These are phyloP conservation scores for Diaporthe destruens DNA, from an alignment of 2,329 filamentous ascomycete genomes.

Conservation along the genomic window DNA sequence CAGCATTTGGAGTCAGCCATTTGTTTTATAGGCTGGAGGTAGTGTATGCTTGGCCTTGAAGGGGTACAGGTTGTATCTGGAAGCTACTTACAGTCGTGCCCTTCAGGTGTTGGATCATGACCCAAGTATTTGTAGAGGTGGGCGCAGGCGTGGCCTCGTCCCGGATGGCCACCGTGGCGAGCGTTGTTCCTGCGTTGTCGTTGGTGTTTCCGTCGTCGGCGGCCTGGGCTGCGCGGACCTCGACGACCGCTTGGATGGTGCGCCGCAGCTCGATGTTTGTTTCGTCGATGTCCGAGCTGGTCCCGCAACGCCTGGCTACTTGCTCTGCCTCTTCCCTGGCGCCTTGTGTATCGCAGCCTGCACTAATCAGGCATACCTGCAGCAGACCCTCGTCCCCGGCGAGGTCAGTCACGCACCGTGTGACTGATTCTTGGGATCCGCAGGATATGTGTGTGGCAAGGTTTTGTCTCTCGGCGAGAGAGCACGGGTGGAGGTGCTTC, in stretches of 20 bases:
- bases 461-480: neutral
- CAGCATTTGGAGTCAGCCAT: no score
- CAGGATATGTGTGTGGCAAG: conserved; percentile 19
- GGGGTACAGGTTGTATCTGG: no score
- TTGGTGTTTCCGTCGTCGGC: conserved; percentile 44
- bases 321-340: conserved; percentile 10
- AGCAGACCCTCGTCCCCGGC: conserved; percentile 8
- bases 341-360: conserved; percentile 25
- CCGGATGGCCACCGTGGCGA: conserved; percentile 8
- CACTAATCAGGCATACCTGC: conserved; percentile 27
- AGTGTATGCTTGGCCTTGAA: no score
- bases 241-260: neutral
- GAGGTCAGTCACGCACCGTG: conserved; percentile 17
- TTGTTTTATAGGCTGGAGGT: no score
- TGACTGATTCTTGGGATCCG: conserved; percentile 18
- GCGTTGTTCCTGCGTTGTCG: conserved; percentile 16
- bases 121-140: conserved; percentile 37
- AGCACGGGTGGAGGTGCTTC: neutral
- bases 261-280: conserved; percentile 17
- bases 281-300: neutral
- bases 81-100: conserved; percentile 37
- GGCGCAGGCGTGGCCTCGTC: conserved; percentile 38
- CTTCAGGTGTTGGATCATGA: conserved; percentile 42
- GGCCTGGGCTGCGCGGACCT: neutral
- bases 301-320: conserved; percentile 13